Conservation (phyloP, 495 filamentous ascomycete species). For the Neurospora hispaniola region DNA sequence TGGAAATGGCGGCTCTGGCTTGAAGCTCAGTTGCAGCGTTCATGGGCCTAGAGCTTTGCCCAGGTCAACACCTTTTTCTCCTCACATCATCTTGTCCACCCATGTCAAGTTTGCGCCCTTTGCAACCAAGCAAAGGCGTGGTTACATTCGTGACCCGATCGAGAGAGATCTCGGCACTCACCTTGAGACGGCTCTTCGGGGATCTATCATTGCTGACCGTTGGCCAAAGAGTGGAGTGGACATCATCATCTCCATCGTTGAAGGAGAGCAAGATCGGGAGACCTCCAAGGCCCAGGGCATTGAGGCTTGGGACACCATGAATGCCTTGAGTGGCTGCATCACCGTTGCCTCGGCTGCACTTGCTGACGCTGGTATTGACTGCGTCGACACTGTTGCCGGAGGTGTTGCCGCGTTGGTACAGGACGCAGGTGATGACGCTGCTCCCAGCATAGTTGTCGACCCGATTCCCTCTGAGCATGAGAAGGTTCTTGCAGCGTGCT, state of each 20-base stretch:
- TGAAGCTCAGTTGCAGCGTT: conserved; percentile 86
- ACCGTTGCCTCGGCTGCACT: conserved; percentile 93
- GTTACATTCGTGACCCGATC: conserved; percentile 74
- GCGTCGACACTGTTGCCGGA: conserved; percentile 79
- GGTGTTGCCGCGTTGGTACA: conserved; percentile 76
- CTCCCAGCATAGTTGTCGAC: conserved; percentile 60
- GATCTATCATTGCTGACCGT: conserved; percentile 79
- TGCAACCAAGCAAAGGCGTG: conserved; percentile 66
- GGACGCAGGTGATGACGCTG: conserved; percentile 20
- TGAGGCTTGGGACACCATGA: conserved; percentile 64
- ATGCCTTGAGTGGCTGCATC: conserved; percentile 81
- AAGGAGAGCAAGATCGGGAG: conserved; percentile 59
- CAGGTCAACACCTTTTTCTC: conserved; percentile 76
- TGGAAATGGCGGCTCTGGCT: conserved; percentile 41
- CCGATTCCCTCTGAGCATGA: conserved; percentile 72
- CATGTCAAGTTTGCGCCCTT: conserved; percentile 96
- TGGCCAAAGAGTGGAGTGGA: conserved; percentile 97
- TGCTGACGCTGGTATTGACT: conserved; percentile 91
- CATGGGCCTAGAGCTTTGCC: conserved; percentile 89
- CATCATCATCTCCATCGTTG: conserved; percentile 80
- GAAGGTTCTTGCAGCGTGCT: conserved; percentile 68
- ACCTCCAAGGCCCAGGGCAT: conserved; percentile 42
- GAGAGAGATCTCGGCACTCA: conserved; percentile 89
- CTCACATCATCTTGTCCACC: conserved; percentile 80
- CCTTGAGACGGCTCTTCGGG: conserved; percentile 78